A percentile compares a stretch with the other conserved stretches of the same genome.
Evolutionary conservation across 2,329 filamentous ascomycete species (phyloP).

Genomic region (Sporothrix humicola): DNA sequence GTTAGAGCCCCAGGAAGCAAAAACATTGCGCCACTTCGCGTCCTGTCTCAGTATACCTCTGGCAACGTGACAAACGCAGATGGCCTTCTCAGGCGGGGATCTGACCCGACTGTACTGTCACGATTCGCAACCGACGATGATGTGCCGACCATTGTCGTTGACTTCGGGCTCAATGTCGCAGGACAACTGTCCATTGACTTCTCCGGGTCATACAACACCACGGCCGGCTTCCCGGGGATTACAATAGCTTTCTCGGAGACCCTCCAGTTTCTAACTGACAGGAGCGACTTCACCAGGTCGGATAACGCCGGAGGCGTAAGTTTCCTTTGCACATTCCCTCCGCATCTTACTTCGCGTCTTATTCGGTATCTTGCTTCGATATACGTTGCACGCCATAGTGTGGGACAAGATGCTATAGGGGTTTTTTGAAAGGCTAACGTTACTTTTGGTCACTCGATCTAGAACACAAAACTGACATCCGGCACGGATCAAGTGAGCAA

Average conservation of each 20-base stretch:
- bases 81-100: conserved; percentile 42
- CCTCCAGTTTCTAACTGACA: conserved; percentile 50
- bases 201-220: conserved; percentile 42
- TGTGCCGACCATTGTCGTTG: conserved; percentile 52
- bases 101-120: conserved; percentile 44
- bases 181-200: conserved; percentile 53
- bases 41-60: conserved; percentile 42
- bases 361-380: too few relatives aligned
- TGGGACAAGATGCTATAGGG: too few relatives aligned
- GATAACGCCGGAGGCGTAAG: conserved; percentile 48
- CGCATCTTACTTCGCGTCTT: too few relatives aligned
- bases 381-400: too few relatives aligned
- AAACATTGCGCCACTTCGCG: conserved; percentile 44
- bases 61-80: conserved; percentile 50
- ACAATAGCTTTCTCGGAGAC: conserved; percentile 57
- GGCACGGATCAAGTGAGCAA: conserved; percentile 55
- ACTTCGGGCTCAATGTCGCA: conserved; percentile 57
- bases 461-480: conserved; percentile 47
- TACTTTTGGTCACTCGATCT: background rate
- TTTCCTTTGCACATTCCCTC: background rate
- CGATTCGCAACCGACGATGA: conserved; percentile 38
- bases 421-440: background rate
- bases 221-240: conserved; percentile 47
- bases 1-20: conserved; percentile 47
- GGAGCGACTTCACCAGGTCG: conserved; percentile 57